These are phyloP conservation scores for Neofusicoccum sp. DNA, from an alignment of 2,329 filamentous ascomycete species.

Conservation along the genomic window DNA sequence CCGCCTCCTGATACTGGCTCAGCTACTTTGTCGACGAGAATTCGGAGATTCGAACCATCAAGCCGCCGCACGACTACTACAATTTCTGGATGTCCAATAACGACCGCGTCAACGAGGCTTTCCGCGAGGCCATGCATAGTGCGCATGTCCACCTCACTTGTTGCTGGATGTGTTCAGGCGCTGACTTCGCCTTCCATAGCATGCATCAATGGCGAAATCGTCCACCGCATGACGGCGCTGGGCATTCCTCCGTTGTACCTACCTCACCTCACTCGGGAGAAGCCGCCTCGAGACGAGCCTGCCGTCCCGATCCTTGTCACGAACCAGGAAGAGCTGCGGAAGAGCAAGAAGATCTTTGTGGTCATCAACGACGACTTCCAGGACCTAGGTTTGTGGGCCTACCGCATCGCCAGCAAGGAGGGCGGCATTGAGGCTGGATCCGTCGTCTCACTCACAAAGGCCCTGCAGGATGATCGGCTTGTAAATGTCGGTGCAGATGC, in stretches of 20 bases:
- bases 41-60: slow-evolving; percentile 73
- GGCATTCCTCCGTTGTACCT: slow-evolving; percentile 65
- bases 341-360: slow-evolving; percentile 67
- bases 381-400: slow-evolving; percentile 74
- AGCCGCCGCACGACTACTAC: slow-evolving; percentile 70
- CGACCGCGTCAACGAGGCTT: slow-evolving; percentile 74
- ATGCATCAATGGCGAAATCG: slow-evolving; percentile 64
- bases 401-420: slow-evolving; percentile 64
- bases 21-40: slow-evolving; percentile 79
- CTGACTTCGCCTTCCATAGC: slow-evolving; percentile 45
- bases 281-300: slow-evolving; percentile 47
- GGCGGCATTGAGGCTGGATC: slow-evolving; percentile 73
- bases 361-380: slow-evolving; percentile 73
- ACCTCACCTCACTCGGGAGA: slow-evolving; percentile 55
- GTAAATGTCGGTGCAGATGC: neutral
- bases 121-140: slow-evolving; percentile 72
- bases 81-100: slow-evolving; percentile 74
- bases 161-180: too few species aligned
- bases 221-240: slow-evolving; percentile 61
- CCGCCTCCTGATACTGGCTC: slow-evolving; percentile 12
- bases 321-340: slow-evolving; percentile 51
- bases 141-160: slow-evolving; percentile 23
- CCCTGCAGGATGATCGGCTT: slow-evolving; percentile 32
- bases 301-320: slow-evolving; percentile 72
- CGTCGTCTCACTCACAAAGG: slow-evolving; percentile 63